Evolutionary conservation across 1,284 basidiomycete species (phyloP).

Genomic region (Puccinia coronata): DNA sequence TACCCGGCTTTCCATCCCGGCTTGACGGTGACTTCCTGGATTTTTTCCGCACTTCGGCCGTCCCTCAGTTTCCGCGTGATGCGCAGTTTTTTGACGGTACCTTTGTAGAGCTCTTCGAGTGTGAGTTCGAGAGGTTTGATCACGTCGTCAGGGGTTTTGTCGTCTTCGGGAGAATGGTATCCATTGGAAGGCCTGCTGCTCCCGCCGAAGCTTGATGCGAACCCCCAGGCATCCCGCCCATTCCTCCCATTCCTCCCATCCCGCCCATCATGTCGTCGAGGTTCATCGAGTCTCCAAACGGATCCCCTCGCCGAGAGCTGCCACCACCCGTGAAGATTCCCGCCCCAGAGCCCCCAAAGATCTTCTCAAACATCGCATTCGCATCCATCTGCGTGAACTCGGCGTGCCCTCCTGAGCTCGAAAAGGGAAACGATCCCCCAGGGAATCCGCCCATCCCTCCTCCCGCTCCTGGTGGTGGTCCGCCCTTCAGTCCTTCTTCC

Average conservation of each 20-base stretch:
- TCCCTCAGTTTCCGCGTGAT: constrained; percentile 73
- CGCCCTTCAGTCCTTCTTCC: constrained; percentile 37
- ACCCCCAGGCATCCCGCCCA: constrained; percentile 56
- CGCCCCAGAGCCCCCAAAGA: constrained; percentile 56
- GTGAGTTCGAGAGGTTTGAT: constrained; percentile 81
- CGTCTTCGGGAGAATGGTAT: constrained; percentile 54
- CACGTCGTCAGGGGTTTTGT: constrained; percentile 66
- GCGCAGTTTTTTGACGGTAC: constrained; percentile 85
- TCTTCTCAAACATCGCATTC: constrained; percentile 85
- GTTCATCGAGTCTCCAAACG: constrained; percentile 52
- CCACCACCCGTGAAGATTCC: constrained; percentile 57
- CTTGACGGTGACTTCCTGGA: constrained; percentile 81
- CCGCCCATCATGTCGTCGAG: constrained; percentile 58
- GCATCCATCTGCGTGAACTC: constrained; percentile 79
- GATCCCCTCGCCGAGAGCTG: constrained; percentile 52
- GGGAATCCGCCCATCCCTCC: constrained; percentile 28
- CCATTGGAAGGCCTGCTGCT: constrained; percentile 51
- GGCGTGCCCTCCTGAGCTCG: constrained; percentile 52
- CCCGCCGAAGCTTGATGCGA: constrained; percentile 47
- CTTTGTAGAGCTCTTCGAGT: constrained; percentile 86
- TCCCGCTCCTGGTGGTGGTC: constrained; percentile 27
- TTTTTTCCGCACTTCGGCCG: constrained; percentile 82
- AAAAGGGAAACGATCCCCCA: constrained; percentile 12
- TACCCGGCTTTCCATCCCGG: constrained; percentile 65
- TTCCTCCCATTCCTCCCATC: constrained; percentile 60